Percentiles rank a stretch among this genome's conserved stretches.
These are phyloP conservation scores for Geranium incanum DNA, from an alignment of 441 rosid genomes.

Conservation along the genomic window DNA sequence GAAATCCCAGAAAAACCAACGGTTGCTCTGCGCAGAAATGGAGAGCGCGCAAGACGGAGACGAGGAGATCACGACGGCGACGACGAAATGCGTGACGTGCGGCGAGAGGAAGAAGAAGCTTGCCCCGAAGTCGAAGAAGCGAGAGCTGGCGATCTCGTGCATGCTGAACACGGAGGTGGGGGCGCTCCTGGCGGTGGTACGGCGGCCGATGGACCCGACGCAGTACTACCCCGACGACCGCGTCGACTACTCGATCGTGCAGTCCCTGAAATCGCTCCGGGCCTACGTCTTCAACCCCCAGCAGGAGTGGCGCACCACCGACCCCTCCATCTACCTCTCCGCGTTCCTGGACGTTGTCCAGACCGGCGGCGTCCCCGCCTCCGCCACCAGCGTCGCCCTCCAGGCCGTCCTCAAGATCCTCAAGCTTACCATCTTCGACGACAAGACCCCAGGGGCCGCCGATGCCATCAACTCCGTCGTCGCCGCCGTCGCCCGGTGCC, in stretches of 20 bases:
- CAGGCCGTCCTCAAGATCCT: constrained; percentile 61
- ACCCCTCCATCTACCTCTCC: constrained; percentile 68
- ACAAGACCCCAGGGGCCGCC: constrained; percentile 64
- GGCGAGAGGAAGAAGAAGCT: constrained; percentile 24
- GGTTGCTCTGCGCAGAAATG: too few relatives aligned
- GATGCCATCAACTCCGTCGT: constrained; percentile 55
- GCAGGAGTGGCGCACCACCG: constrained; percentile 71
- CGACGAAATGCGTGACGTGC: neutral
- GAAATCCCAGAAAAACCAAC: too few relatives aligned
- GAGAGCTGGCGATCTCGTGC: constrained; percentile 63
- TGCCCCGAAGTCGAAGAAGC: neutral
- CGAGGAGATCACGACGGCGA: too few relatives aligned
- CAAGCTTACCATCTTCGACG: constrained; percentile 56
- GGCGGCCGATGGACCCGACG: constrained; percentile 45
- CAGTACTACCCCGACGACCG: constrained; percentile 40
- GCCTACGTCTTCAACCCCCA: constrained; percentile 79
- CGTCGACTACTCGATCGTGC: constrained; percentile 44
- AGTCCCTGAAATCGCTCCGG: constrained; percentile 67
- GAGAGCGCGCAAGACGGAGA: too few relatives aligned
- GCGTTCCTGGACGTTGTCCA: constrained; percentile 78
- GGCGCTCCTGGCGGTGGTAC: constrained; percentile 67
- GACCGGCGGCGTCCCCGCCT: constrained; percentile 65
- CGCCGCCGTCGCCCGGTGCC: constrained; percentile 57
- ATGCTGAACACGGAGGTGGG: constrained; percentile 91
- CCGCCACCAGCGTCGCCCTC: constrained; percentile 60